These are phyloP conservation scores for Calonectria hongkongensis DNA, from an alignment of 2,329 filamentous ascomycete genomes.

Conservation along the genomic window DNA sequence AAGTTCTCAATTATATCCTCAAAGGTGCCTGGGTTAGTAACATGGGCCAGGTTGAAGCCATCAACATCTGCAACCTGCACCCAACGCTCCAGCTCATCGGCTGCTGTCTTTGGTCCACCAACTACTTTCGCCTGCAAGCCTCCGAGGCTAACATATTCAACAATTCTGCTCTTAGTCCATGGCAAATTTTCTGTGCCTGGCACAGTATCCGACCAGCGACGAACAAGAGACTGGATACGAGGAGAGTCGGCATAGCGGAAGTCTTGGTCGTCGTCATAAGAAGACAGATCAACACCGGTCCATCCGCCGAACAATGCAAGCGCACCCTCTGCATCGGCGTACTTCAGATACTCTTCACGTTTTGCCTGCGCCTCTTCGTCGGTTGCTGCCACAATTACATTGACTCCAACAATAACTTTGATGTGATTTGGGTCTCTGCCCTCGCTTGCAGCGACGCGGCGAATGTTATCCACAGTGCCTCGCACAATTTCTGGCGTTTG, in stretches of 20 bases:
- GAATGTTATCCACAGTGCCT: slow-evolving; percentile 38
- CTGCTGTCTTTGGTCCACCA: slow-evolving; percentile 55
- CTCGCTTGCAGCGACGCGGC: slow-evolving; percentile 18
- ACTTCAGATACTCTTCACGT: slow-evolving; percentile 34
- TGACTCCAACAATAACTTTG: slow-evolving; percentile 40
- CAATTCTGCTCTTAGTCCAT: slow-evolving; percentile 74
- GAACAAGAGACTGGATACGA: slow-evolving; percentile 24
- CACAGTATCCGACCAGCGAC: slow-evolving; percentile 32
- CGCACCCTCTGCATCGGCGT: slow-evolving; percentile 39
- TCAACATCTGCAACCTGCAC: slow-evolving; percentile 63
- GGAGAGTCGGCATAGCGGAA: slow-evolving; percentile 33
- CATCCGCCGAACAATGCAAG: slow-evolving; percentile 41
- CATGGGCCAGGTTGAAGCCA: slow-evolving; percentile 63
- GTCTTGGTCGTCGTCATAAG: slow-evolving; percentile 35
- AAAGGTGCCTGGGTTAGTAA: slow-evolving; percentile 62
- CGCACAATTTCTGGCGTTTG: slow-evolving; percentile 31
- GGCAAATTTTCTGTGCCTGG: slow-evolving; percentile 58
- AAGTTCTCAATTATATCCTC: slow-evolving; percentile 55
- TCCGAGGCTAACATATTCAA: slow-evolving; percentile 72
- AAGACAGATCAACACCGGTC: slow-evolving; percentile 39
- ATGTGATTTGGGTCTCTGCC: slow-evolving; percentile 37
- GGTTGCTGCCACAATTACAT: slow-evolving; percentile 35
- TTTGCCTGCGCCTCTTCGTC: slow-evolving; percentile 38
- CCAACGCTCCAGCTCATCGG: slow-evolving; percentile 66
- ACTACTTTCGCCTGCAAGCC: slow-evolving; percentile 54